Base-by-base conservation (phyloP, 805 yeast genomes). In the Candida oleophila region DNA sequence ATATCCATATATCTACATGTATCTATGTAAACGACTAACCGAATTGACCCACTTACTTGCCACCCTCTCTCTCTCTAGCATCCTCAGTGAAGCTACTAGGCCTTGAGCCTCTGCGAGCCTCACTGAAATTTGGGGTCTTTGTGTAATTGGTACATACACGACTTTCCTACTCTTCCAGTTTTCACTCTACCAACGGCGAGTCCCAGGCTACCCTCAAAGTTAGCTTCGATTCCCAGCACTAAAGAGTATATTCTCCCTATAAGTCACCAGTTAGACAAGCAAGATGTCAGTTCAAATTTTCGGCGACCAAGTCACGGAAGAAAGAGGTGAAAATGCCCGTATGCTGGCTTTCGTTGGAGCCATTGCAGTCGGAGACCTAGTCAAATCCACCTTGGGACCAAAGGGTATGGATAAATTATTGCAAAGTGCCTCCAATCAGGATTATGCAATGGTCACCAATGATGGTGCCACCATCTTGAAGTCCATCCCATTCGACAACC, bases 401-500 rank as follows among this genome's bases (percentile, higher is more conserved):
- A 92, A 94, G 64, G 99, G 99, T 52, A 92, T 94, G 98, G 99
- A 94, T 68, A 94, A 94, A 66, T 74, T 94, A 52, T 74, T 94
- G 51, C 96, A 89, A 61, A 84, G 95, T 54, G 87, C 96, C 16
- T 78, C 90, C 3, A 81, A 94, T 38, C 57, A 64, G 43, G 89
- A 88, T 41, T 76, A 76, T 46, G 77, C 94, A 2, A 61, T 91
- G 61, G 91, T 94, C 34, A 94, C 99, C 42, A 94, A 94, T 65
- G 99, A 94, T 72, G 99, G 99, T 51, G 99, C 99, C 43, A 94
- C 99, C 2, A 94, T 94, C 53, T 73, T 94, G 54, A 90, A 91
- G 60, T 79, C 96, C 1, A 92, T 94, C 57, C 97, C 98, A 14
- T 81, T 94, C 55, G 97, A 91, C 63, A 92, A 94, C 59, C 98